Evolutionary conservation across 2,329 filamentous ascomycete species (phyloP).

Genomic region (Diplodia mutila): DNA sequence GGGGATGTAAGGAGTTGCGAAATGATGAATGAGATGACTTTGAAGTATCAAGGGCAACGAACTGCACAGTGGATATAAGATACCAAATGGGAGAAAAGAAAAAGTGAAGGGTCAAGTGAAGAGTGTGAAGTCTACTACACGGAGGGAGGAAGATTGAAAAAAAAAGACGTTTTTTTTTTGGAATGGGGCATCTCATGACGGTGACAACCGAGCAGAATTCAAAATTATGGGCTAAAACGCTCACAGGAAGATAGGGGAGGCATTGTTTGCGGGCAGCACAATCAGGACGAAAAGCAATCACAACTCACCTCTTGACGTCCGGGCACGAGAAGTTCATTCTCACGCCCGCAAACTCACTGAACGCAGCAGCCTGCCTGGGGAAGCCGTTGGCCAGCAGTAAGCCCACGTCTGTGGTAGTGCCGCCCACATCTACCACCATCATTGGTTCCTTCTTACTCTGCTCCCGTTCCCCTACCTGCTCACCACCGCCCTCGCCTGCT

Average conservation of each 20-base stretch:
- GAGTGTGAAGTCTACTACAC: background rate
- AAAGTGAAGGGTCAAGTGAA: background rate
- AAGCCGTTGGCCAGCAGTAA: conserved; percentile 63
- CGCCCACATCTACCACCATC: conserved; percentile 66
- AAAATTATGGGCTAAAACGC: too few species aligned
- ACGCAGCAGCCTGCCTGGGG: conserved; percentile 64
- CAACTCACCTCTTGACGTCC: conserved; percentile 48
- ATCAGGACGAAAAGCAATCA: background rate
- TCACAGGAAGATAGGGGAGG: background rate
- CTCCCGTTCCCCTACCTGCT: too few species aligned
- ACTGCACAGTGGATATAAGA: background rate
- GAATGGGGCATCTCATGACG: too few species aligned
- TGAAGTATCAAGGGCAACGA: background rate
- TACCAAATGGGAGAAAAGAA: too few species aligned
- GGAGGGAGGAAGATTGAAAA: background rate
- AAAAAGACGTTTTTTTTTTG: background rate
- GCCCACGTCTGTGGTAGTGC: conserved; percentile 67
- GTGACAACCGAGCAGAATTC: too few species aligned
- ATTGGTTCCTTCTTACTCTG: conserved; percentile 31
- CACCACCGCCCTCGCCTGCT: conserved; percentile 31
- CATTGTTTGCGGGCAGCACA: too few species aligned
- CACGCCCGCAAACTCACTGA: conserved; percentile 64
- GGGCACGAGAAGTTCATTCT: conserved; percentile 56
- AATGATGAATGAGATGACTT: background rate
- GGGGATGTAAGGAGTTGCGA: too few species aligned